Base-by-base conservation (phyloP, 306 rosid species). In the Trifolium subterraneum region DNA sequence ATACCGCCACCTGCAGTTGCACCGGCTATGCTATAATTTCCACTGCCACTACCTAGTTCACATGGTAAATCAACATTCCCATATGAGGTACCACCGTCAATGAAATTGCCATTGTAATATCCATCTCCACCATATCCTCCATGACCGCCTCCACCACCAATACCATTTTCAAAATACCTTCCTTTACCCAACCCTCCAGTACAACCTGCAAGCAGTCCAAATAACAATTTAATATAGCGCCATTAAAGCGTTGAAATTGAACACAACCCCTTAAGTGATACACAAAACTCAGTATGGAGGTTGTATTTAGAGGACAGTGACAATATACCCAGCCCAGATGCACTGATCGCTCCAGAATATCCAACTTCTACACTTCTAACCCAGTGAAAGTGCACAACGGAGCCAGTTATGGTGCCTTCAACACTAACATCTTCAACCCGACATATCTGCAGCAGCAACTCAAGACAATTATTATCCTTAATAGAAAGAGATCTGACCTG, bases 21-120 rank as follows among this genome's bases (percentile, higher is more conserved):
- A 79, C 96, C 94, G 60, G 90, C 97, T 59, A 87, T 55, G 71
- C 88, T 94, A 72, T 64, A 83, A 86, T 94, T 90, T 64, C 99
- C 99, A 80, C 99, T 94, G 75, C 99, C 99, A 67, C 99, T 94
- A 54, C 99, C 99, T 75, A 94, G 99, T 82, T 94, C 93, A 82
- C 99, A 94, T 3, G 99, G 99, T 71, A 94, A 80, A 79, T 89
- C 92, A 67, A 80, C 90, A 87, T 94, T 84, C 71, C 99, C 99
- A 74, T 94, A 88, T 16, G 87, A 62, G 60, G 47, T 70, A 78
- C 99, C 99, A 10, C 99, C 99, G 15, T 92, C 95, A 79, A 92
- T 86, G 70, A 83, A 94, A 72, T 68, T 88, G 15, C 95, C 97
- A 42, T 84, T 61, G 66, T 84, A 94, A 82, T 84, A 91, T 64